A percentile compares a stretch with the other conserved stretches of the same genome.
Evolutionary conservation across 2,329 filamentous ascomycete genomes (phyloP).

Genomic region (Neospermospora avenae): DNA sequence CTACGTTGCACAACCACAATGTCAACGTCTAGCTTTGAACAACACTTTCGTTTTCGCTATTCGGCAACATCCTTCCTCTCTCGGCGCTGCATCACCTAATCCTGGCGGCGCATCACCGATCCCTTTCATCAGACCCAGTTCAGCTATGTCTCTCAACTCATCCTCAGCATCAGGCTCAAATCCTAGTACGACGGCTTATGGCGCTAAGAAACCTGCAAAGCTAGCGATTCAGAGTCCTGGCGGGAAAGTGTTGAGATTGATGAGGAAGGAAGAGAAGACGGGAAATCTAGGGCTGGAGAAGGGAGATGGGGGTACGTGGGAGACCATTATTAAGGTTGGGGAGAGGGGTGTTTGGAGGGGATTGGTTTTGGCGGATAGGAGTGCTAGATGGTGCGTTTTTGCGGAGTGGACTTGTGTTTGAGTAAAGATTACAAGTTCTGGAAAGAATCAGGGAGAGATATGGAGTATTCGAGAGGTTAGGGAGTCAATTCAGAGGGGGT

Average conservation of each 20-base stretch:
- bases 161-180: conserved; percentile 56
- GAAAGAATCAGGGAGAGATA: no score
- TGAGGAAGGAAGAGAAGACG: conserved; percentile 68
- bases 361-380: conserved; percentile 77
- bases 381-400: conserved; percentile 88
- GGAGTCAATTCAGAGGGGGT: background rate
- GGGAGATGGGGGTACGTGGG: conserved; percentile 75
- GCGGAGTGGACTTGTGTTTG: conserved; percentile 64
- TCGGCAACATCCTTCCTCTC: conserved; percentile 79
- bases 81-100: conserved; percentile 40
- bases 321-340: conserved; percentile 87
- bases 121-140: conserved; percentile 58
- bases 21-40: conserved; percentile 80
- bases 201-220: conserved; percentile 83
- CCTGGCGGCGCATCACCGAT: conserved; percentile 46
- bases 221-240: conserved; percentile 90
- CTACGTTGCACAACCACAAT: conserved; percentile 95
- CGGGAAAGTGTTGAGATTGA: conserved; percentile 88
- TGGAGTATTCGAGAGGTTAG: no score
- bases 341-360: conserved; percentile 80
- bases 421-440: no score
- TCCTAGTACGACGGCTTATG: conserved; percentile 50
- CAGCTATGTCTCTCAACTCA: conserved; percentile 62
- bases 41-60: conserved; percentile 98
- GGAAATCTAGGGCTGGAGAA: conserved; percentile 48